These are phyloP conservation scores for Xylariaceae sp. DNA, from an alignment of 2,329 filamentous ascomycete genomes.

Conservation along the genomic window DNA sequence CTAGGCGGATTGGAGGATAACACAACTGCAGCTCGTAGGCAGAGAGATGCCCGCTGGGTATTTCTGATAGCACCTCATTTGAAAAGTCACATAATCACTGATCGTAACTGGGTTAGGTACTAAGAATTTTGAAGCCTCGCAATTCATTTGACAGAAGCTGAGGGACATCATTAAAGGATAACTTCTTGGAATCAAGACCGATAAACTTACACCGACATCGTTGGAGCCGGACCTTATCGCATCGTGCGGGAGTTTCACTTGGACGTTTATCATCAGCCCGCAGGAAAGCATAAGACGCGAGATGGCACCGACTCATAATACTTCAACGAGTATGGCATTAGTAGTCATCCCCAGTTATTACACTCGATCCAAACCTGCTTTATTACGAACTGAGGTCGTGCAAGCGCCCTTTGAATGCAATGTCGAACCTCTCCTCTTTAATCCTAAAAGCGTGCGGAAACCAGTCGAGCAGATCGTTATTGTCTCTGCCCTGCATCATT, in stretches of 20 bases:
- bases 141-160: constrained; percentile 1
- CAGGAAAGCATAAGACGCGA: no score
- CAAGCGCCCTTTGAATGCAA: constrained; percentile 32
- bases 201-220: background rate
- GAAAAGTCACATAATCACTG: background rate
- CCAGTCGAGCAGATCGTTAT: constrained; percentile 39
- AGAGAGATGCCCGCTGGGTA: background rate
- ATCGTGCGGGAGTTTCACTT: no score
- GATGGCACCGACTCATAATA: no score
- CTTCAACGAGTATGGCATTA: no score
- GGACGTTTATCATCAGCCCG: no score
- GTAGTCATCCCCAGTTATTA: no score
- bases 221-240: no score
- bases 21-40: background rate
- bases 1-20: background rate
- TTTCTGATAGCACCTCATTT: background rate
- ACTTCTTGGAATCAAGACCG: constrained; percentile 1
- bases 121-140: background rate
- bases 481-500: constrained; percentile 44
- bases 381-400: constrained; percentile 6
- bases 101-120: background rate
- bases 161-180: background rate
- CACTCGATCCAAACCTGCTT: no score
- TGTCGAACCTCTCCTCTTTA: constrained; percentile 40
- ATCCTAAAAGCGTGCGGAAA: constrained; percentile 51